A percentile compares a stretch with the other conserved stretches of the same genome.
phyloP scores from a whole-genome alignment of 2,329 filamentous ascomycete species.

The Chaetomium sp. region DNA sequence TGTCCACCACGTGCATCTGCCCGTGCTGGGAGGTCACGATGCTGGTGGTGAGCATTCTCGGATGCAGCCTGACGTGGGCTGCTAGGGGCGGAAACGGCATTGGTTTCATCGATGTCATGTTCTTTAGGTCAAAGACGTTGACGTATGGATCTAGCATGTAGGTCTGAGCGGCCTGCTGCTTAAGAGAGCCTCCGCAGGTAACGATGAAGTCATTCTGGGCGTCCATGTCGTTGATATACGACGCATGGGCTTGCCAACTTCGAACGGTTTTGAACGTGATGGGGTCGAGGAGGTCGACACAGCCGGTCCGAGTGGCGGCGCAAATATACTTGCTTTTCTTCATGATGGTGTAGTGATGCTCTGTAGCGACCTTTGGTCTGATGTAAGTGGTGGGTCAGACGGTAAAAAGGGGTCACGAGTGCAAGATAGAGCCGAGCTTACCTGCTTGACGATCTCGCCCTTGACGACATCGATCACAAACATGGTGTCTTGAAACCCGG shows the following conservation, averaged over 20 bases:
- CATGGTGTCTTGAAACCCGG: conserved; percentile 84
- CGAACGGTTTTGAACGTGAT: conserved; percentile 76
- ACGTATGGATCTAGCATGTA: conserved; percentile 90
- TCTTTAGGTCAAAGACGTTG: conserved; percentile 94
- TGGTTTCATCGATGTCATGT: conserved; percentile 81
- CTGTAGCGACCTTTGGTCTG: conserved; percentile 61
- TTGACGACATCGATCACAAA: conserved; percentile 72
- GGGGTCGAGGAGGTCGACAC: conserved; percentile 84
- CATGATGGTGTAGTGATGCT: conserved; percentile 86
- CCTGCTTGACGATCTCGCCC: conserved; percentile 58
- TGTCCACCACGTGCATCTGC: conserved; percentile 92
- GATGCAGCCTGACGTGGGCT: conserved; percentile 95
- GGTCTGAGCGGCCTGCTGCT: conserved; percentile 68
- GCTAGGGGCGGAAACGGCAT: conserved; percentile 92
- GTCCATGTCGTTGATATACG: conserved; percentile 94
- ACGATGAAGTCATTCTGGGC: conserved; percentile 92
- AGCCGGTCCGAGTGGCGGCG: conserved; percentile 80
- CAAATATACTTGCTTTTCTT: conserved; percentile 88
- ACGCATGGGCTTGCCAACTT: conserved; percentile 86
- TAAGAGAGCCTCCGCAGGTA: conserved; percentile 88
- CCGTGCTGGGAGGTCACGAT: conserved; percentile 91
- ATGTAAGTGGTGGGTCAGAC: conserved; percentile 24
- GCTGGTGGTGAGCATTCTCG: conserved; percentile 90
- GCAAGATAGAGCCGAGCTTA: conserved; percentile 5
- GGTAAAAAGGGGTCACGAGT: too few species aligned